These are phyloP conservation scores for Vitis rotundifolia DNA, from an alignment of 164 flowering plant genomes.

Conservation along the genomic window DNA sequence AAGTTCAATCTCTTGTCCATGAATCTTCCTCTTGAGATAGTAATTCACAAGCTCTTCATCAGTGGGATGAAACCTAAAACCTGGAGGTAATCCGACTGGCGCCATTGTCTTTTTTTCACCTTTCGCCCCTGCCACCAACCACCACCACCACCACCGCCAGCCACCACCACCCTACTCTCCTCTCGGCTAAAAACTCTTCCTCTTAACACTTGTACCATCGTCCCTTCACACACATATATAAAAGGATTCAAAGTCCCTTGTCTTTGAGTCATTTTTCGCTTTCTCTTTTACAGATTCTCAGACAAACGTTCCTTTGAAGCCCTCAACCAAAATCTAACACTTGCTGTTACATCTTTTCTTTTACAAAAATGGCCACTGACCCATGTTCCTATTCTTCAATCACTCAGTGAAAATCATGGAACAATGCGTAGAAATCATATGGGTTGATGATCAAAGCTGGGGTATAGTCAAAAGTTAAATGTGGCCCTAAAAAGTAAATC, in stretches of 20 bases:
- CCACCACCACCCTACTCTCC: not conserved
- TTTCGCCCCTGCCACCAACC: not conserved
- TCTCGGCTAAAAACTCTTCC: conserved; percentile 2
- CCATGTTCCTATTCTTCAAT: too few species aligned
- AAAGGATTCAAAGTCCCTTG: conserved; percentile 59
- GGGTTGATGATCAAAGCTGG: too few species aligned
- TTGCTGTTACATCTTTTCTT: too few species aligned
- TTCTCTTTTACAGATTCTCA: conserved; percentile 76
- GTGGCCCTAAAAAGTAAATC: too few species aligned
- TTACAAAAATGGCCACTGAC: too few species aligned
- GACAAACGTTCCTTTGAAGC: conserved; percentile 80
- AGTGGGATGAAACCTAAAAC: conserved; percentile 90
- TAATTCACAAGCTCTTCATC: conserved; percentile 92
- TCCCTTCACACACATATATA: conserved; percentile 22
- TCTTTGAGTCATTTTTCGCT: conserved; percentile 57
- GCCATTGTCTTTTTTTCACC: conserved; percentile 42
- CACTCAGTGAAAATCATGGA: too few species aligned
- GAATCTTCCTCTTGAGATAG: conserved; percentile 82
- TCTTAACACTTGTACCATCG: conserved; percentile 7
- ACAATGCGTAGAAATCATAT: too few species aligned
- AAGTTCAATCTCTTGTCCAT: conserved; percentile 77
- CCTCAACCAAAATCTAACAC: conserved; percentile 11
- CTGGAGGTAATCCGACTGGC: conserved; percentile 86
- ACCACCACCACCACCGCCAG: not conserved
- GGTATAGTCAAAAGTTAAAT: too few species aligned